phyloP scores from a whole-genome alignment of 176 grass and related monocot genomes.

The Zizania latifolia region DNA sequence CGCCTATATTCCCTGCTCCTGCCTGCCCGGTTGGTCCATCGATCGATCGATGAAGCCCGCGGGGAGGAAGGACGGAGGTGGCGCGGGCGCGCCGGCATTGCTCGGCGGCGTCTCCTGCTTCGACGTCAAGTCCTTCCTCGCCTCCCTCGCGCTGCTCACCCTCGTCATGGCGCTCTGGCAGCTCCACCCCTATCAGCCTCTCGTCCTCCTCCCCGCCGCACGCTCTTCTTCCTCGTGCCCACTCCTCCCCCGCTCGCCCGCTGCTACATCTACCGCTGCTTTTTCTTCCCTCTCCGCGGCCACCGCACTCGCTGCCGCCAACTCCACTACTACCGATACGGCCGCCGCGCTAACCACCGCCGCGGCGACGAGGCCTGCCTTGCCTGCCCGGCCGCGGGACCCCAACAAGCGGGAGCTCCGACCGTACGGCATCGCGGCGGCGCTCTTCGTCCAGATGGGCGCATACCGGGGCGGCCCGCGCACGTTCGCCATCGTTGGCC shows the following conservation, averaged over 20 bases:
- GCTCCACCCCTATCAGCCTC: conserved; percentile 50
- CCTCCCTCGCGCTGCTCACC: conserved; percentile 60
- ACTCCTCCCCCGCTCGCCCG: neutral
- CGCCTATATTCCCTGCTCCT: neutral
- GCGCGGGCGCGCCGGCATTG: neutral
- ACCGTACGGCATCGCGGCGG: conserved; percentile 64
- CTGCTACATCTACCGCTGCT: neutral
- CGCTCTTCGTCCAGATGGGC: conserved; percentile 88
- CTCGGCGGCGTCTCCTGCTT: conserved; percentile 35
- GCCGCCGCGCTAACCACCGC: neutral
- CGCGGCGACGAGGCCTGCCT: neutral
- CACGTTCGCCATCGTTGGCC: conserved; percentile 66
- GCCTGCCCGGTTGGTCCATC: neutral
- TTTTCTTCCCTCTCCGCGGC: neutral
- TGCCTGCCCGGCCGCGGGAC: neutral
- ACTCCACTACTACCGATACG: neutral
- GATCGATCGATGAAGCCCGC: conserved; percentile 31
- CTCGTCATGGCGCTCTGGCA: conserved; percentile 61
- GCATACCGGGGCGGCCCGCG: conserved; percentile 73
- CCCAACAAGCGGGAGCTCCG: conserved; percentile 62
- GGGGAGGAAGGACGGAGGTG: conserved; percentile 31
- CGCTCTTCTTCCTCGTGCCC: conserved; percentile 16
- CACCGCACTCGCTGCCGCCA: neutral
- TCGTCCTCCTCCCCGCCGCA: conserved; percentile 17
- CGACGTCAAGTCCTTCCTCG: conserved; percentile 75